Conservation (phyloP, 2,329 filamentous ascomycete genomes). For the Annulohypoxylon truncatum region DNA sequence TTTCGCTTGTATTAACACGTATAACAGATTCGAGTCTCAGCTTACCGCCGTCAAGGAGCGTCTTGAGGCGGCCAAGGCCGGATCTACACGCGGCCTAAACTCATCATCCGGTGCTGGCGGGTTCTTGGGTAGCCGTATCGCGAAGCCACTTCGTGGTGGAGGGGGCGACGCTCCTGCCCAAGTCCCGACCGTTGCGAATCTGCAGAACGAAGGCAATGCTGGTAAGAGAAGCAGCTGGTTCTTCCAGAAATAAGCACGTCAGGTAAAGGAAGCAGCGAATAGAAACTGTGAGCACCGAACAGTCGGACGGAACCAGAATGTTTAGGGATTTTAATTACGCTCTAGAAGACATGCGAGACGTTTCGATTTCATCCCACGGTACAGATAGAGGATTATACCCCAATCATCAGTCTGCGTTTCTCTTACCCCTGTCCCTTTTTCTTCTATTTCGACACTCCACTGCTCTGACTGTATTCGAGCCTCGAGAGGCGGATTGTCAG, state of each 20-base stretch:
- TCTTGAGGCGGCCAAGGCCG: slow-evolving; percentile 92
- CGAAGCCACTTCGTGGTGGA: slow-evolving; percentile 75
- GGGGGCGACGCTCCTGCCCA: slow-evolving; percentile 59
- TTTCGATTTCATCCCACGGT: slow-evolving; percentile 30
- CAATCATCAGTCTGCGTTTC: slow-evolving; percentile 28
- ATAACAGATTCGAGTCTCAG: slow-evolving; percentile 89
- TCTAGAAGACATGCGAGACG: slow-evolving; percentile 32
- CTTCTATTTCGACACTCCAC: slow-evolving; percentile 7
- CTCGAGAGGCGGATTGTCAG: slow-evolving; percentile 9
- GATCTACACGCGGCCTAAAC: slow-evolving; percentile 85
- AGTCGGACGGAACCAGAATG: slow-evolving; percentile 31
- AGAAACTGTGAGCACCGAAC: slow-evolving; percentile 17
- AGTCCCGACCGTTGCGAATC: slow-evolving; percentile 67
- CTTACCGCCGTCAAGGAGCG: slow-evolving; percentile 97
- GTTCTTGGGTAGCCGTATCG: slow-evolving; percentile 77
- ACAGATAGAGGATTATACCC: slow-evolving; percentile 43
- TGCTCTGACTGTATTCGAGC: slow-evolving; percentile 15
- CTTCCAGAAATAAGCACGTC: slow-evolving; percentile 68
- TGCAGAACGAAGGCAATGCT: slow-evolving; percentile 67
- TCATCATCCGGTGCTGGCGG: slow-evolving; percentile 71
- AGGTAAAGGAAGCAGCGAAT: slow-evolving; percentile 15
- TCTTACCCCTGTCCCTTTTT: slow-evolving; percentile 18
- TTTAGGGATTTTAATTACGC: slow-evolving; percentile 25
- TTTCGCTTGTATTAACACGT: slow-evolving; percentile 47
- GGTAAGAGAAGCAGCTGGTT: slow-evolving; percentile 81